Evolutionary conservation across 2,329 filamentous ascomycete genomes (phyloP), one percentile per base, ranked within the genome.

Genomic region (Daldinia eschscholtzii): DNA sequence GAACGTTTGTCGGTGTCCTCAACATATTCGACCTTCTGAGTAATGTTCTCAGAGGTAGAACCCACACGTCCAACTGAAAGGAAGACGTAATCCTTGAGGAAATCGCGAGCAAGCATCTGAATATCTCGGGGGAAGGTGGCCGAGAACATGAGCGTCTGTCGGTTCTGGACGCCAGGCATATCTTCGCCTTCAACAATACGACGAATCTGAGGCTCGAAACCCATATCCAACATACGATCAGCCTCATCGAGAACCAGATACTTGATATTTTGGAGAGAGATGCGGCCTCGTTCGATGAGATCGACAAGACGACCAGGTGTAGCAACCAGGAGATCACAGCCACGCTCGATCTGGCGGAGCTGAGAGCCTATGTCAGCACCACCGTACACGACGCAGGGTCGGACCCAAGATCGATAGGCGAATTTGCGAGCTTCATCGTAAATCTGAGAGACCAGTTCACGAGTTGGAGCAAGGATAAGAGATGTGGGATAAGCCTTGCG

Each of bases 151-250:
- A 99, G 95, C 62, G 96, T 99, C 84, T 99, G 96, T 79, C 96
- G 94, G 76, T 88, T 85, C 73, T 90, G 85, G 68, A 95, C 93
- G 60, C 83, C 82, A 65, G 96, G 96, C 96, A 99, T 99, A 78
- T 99, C 96, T 84, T 98, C 96, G 68, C 94, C 94, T 84, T 98
- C 95, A 52, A 99, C 96, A 78, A 99, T 98, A 77, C 95, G 93
- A 79, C 96, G 94, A 80, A 99, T 99, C 85, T 99, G 96, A 78
- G 96, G 96, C 87, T 99, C 96, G 88, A 99, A 99, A 96, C 96
- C 96, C 96, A 99, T 99, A 88, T 99, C 96, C 88, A 99, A 88
- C 96, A 99, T 99, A 82, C 96, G 96, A 86, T 99, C 96, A 82
- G 96, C 96, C 89, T 99, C 96, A 77, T 99, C 96, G 62, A 99